phyloP scores from a whole-genome alignment of 2,329 filamentous ascomycete species.

The Tothia fuscella region DNA sequence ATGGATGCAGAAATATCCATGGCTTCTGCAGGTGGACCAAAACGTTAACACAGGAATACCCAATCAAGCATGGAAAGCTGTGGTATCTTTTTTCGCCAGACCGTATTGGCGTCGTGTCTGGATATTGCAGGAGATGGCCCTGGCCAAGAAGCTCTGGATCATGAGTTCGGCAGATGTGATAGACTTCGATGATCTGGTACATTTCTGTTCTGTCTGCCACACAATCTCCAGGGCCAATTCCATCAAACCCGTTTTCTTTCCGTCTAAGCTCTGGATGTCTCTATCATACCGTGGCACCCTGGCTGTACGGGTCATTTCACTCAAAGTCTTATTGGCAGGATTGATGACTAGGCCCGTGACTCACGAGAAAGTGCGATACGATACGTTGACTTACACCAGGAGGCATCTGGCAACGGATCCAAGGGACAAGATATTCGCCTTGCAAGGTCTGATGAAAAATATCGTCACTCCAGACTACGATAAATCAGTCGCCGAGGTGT shows the following conservation, averaged over 20 bases:
- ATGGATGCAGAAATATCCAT: not conserved
- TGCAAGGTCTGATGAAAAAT: not conserved
- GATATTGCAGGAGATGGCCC: not conserved
- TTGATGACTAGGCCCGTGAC: too few species aligned
- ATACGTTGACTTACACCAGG: not conserved
- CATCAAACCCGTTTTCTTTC: not conserved
- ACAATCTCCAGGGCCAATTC: too few species aligned
- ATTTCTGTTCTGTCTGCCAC: too few species aligned
- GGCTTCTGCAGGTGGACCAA: not conserved
- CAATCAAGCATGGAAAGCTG: not conserved
- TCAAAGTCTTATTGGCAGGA: too few species aligned
- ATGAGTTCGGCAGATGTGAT: not conserved
- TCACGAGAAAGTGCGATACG: not conserved
- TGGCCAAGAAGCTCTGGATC: not conserved
- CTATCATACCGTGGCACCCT: not conserved
- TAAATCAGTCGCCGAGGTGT: not conserved
- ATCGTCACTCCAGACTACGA: not conserved
- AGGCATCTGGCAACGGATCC: not conserved
- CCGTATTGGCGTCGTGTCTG: not conserved
- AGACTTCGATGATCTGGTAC: not conserved
- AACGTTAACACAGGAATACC: not conserved
- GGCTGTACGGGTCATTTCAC: too few species aligned
- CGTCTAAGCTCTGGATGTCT: not conserved
- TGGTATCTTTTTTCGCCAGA: not conserved
- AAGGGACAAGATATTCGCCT: not conserved